phyloP scores from a whole-genome alignment of 306 rosid genomes.

The Pachyrhizus erosus region DNA sequence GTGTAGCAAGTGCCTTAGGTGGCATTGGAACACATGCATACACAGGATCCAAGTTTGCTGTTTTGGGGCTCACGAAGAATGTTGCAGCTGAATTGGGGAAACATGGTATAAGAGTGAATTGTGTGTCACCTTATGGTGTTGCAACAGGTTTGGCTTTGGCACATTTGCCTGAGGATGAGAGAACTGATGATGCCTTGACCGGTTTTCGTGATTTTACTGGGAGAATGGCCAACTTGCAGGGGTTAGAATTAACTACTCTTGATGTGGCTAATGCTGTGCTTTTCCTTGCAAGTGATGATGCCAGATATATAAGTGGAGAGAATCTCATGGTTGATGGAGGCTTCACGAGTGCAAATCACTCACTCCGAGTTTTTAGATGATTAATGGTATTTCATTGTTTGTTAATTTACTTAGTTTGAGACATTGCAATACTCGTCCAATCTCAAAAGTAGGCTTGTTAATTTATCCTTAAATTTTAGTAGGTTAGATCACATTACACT shows the following conservation, averaged over 20 bases:
- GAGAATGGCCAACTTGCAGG: slow-evolving; percentile 72
- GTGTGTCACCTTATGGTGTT: slow-evolving; percentile 71
- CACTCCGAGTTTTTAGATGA: slow-evolving; percentile 66
- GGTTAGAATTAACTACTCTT: slow-evolving; percentile 59
- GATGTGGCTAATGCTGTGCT: slow-evolving; percentile 89
- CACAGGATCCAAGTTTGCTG: slow-evolving; percentile 83
- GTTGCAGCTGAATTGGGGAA: slow-evolving; percentile 85
- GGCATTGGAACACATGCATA: slow-evolving; percentile 76
- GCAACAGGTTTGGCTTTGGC: slow-evolving; percentile 67
- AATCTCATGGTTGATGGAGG: slow-evolving; percentile 90
- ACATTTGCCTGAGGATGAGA: slow-evolving; percentile 72
- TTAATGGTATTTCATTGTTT: slow-evolving; percentile 4
- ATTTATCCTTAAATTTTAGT: not conserved
- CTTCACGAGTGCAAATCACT: slow-evolving; percentile 59
- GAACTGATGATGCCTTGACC: slow-evolving; percentile 58
- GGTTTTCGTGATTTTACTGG: slow-evolving; percentile 53
- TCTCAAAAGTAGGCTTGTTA: not conserved
- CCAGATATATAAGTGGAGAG: slow-evolving; percentile 72
- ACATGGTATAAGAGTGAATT: slow-evolving; percentile 61
- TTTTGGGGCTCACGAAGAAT: slow-evolving; percentile 74
- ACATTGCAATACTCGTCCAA: slow-evolving; percentile 40
- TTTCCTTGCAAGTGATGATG: slow-evolving; percentile 84
- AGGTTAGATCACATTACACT: not conserved
- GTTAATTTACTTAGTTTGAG: not conserved
- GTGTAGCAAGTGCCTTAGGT: slow-evolving; percentile 59